Conservation (phyloP, 2,329 filamentous ascomycete genomes). For the Coniochaeta sp. region DNA sequence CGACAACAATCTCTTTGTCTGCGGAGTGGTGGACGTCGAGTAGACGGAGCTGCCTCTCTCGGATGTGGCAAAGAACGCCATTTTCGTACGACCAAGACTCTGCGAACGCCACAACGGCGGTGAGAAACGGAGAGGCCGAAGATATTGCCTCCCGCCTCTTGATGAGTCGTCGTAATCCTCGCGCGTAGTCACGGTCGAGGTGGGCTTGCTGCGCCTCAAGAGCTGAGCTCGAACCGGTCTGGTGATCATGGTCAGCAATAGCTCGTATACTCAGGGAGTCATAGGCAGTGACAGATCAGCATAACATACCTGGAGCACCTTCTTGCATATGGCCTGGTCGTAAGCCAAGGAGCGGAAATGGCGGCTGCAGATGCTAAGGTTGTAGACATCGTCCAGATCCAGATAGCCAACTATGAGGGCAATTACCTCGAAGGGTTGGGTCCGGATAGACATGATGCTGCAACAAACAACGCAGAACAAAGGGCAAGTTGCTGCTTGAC, state of each 20-base stretch:
- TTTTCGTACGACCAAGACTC: conserved; percentile 56
- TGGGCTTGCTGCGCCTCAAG: conserved; percentile 24
- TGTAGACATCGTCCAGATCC: conserved; percentile 49
- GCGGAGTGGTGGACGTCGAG: conserved; percentile 47
- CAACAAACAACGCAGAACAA: neutral
- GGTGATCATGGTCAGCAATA: conserved; percentile 15
- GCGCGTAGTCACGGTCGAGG: conserved; percentile 31
- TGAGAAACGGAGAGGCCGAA: conserved; percentile 54
- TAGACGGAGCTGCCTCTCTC: conserved; percentile 43
- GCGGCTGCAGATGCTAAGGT: conserved; percentile 45
- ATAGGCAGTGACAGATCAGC: neutral
- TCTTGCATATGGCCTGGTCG: conserved; percentile 49
- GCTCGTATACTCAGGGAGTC: neutral
- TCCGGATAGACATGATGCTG: conserved; percentile 20
- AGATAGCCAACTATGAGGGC: conserved; percentile 49
- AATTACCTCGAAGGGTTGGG: conserved; percentile 58
- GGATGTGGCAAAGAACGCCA: conserved; percentile 59
- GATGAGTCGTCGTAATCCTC: conserved; percentile 51
- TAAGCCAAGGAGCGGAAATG: conserved; percentile 42
- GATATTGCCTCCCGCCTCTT: conserved; percentile 55
- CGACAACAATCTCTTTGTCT: conserved; percentile 46
- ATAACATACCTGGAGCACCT: conserved; percentile 45
- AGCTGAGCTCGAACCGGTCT: conserved; percentile 25
- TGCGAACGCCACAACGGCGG: conserved; percentile 51
- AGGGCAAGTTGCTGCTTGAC: neutral